phyloP scores from a whole-genome alignment of 1,284 basidiomycete species.

The Boletus semigastroideus region DNA sequence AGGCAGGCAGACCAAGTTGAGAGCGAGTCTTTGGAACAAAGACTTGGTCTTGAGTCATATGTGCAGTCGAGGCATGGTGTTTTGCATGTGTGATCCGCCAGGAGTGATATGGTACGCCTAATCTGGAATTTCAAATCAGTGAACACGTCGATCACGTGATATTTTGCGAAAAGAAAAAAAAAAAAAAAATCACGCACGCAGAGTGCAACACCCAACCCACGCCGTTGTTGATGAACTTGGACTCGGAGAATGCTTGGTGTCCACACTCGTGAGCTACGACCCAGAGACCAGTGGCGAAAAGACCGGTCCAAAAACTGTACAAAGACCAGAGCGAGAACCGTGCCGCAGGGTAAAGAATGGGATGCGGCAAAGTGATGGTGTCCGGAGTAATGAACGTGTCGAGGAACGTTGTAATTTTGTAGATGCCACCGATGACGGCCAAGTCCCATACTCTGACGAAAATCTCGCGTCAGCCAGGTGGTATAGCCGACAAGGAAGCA shows the following conservation, averaged over 20 bases:
- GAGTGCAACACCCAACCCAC: slow-evolving; percentile 97
- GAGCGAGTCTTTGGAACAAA: slow-evolving; percentile 91
- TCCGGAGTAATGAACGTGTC: slow-evolving; percentile 64
- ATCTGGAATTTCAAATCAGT: slow-evolving; percentile 45
- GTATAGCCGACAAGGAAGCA: neutral
- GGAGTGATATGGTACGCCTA: slow-evolving; percentile 96
- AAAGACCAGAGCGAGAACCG: slow-evolving; percentile 76
- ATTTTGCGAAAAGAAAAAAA: slow-evolving; percentile 3
- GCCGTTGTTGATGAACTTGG: slow-evolving; percentile 90
- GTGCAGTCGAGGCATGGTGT: slow-evolving; percentile 94
- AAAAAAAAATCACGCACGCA: slow-evolving; percentile 50
- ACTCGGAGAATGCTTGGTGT: slow-evolving; percentile 97
- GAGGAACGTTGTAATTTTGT: slow-evolving; percentile 68
- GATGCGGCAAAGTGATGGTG: slow-evolving; percentile 58
- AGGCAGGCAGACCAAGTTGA: slow-evolving; percentile 60
- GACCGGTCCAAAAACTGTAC: slow-evolving; percentile 83
- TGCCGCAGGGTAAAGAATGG: slow-evolving; percentile 61
- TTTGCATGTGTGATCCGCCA: slow-evolving; percentile 97
- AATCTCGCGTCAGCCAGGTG: slow-evolving; percentile 28
- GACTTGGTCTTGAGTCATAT: slow-evolving; percentile 96
- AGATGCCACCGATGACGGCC: slow-evolving; percentile 66
- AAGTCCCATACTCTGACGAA: slow-evolving; percentile 69
- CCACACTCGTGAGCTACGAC: slow-evolving; percentile 92
- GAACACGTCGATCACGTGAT: slow-evolving; percentile 26
- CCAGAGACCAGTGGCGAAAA: slow-evolving; percentile 94